phyloP scores from a whole-genome alignment of 2,329 filamentous ascomycete species.

The Talaromyces pinophilus region DNA sequence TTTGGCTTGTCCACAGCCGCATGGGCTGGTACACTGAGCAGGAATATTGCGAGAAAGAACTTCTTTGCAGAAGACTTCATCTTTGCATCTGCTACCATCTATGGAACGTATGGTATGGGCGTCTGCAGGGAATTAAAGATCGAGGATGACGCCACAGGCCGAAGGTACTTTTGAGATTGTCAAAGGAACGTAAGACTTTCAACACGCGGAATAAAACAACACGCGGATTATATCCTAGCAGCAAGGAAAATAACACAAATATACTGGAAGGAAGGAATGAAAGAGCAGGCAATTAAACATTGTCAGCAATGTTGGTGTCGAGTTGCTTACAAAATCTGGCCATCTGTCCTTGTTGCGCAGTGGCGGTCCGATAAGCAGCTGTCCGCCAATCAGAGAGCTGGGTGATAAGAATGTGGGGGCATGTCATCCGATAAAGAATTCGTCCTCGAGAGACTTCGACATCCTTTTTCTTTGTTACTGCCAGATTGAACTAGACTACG shows the following conservation, averaged over 20 bases:
- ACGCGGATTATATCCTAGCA: too few relatives aligned
- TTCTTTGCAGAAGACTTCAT: slow-evolving; percentile 58
- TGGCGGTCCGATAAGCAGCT: slow-evolving; percentile 15
- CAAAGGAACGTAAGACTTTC: too few relatives aligned
- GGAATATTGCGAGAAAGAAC: slow-evolving; percentile 65
- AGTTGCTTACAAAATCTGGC: slow-evolving; percentile 18
- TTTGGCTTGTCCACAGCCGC: slow-evolving; percentile 45
- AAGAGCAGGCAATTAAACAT: background rate
- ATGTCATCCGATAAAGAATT: slow-evolving; percentile 2
- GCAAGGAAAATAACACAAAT: background rate
- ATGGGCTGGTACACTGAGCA: slow-evolving; percentile 55
- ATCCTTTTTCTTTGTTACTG: background rate
- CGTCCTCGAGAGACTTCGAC: background rate
- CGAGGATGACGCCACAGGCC: slow-evolving; percentile 9
- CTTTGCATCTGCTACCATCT: background rate
- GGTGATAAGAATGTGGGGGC: slow-evolving; percentile 9
- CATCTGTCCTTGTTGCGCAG: slow-evolving; percentile 16
- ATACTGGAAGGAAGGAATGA: background rate
- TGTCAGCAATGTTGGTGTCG: background rate
- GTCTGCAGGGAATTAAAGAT: slow-evolving; percentile 7
- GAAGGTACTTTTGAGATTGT: background rate
- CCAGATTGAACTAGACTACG: background rate
- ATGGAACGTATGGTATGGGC: background rate
- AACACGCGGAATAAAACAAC: background rate
- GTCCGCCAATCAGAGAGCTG: background rate